phyloP scores from a whole-genome alignment of 306 rosid genomes.

The Sindora glabra region DNA sequence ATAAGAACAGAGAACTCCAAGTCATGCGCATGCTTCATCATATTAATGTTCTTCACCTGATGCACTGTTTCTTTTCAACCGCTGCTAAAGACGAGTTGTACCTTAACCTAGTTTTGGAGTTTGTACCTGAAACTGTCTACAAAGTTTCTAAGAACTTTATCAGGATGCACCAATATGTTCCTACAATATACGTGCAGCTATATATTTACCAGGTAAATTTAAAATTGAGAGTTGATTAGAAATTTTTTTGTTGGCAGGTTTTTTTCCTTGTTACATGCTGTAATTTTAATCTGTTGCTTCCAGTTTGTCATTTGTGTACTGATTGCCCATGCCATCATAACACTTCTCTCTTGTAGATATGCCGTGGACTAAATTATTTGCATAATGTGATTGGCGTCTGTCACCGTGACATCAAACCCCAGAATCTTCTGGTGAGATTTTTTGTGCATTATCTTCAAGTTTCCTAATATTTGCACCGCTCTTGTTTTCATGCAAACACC shows the following conservation, averaged over 20 bases:
- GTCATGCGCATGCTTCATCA: slow-evolving; percentile 79
- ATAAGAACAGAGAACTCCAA: slow-evolving; percentile 87
- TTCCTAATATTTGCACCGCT: background rate
- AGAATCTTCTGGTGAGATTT: slow-evolving; percentile 68
- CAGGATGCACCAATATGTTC: slow-evolving; percentile 57
- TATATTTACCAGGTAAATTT: slow-evolving; percentile 71
- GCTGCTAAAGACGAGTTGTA: slow-evolving; percentile 82
- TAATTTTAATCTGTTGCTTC: background rate
- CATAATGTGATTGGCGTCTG: slow-evolving; percentile 83
- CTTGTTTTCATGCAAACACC: background rate
- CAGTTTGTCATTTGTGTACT: background rate
- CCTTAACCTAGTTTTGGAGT: slow-evolving; percentile 93
- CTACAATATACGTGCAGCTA: slow-evolving; percentile 61
- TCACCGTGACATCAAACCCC: slow-evolving; percentile 96
- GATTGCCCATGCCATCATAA: background rate
- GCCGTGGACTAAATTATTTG: slow-evolving; percentile 78
- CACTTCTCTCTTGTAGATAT: slow-evolving; percentile 54
- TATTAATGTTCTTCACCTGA: slow-evolving; percentile 65
- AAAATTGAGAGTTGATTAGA: background rate
- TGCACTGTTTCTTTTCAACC: slow-evolving; percentile 85
- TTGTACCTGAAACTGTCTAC: slow-evolving; percentile 74
- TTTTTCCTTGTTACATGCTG: background rate
- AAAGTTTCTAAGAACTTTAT: slow-evolving; percentile 63
- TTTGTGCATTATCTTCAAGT: background rate
- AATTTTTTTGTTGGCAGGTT: background rate